A percentile compares a stretch with the other conserved stretches of the same genome.
These are phyloP conservation scores for Ceratobasidium sp. DNA, from an alignment of 1,284 basidiomycete genomes.

Conservation along the genomic window DNA sequence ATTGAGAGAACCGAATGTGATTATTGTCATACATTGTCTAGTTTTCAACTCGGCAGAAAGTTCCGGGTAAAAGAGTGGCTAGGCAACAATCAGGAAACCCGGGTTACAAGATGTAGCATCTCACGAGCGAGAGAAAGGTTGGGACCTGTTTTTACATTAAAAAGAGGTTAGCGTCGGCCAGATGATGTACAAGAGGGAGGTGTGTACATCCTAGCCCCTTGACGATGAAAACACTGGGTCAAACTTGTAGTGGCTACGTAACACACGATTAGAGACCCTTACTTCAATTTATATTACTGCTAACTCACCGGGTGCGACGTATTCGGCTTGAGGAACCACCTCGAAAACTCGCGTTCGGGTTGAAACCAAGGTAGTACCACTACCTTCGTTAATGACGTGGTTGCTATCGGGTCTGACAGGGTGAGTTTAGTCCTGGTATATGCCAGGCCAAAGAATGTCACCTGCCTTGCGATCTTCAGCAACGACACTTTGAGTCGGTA, in stretches of 20 bases:
- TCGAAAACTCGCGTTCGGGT: constrained; percentile 76
- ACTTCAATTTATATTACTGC: background rate
- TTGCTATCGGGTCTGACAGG: constrained; percentile 12
- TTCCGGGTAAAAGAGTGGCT: background rate
- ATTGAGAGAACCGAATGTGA: background rate
- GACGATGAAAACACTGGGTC: constrained; percentile 73
- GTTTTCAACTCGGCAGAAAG: background rate
- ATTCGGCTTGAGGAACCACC: constrained; percentile 71
- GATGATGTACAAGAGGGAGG: constrained; percentile 37
- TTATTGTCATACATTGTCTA: background rate
- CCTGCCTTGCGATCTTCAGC: constrained; percentile 78
- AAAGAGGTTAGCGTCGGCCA: constrained; percentile 35
- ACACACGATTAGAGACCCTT: constrained; percentile 6
- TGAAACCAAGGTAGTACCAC: constrained; percentile 67
- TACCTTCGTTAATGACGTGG: constrained; percentile 50
- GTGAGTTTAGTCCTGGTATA: constrained; percentile 2
- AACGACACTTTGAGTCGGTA: constrained; percentile 79
- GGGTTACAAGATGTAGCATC: constrained; percentile 6
- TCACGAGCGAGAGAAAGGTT: constrained; percentile 35
- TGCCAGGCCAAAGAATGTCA: constrained; percentile 40
- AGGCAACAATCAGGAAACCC: constrained; percentile 8
- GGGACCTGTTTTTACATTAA: constrained; percentile 36
- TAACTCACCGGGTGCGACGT: constrained; percentile 77
- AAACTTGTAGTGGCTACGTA: constrained; percentile 50
- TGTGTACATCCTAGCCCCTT: constrained; percentile 74